Base-by-base conservation (phyloP, 495 filamentous ascomycete species). In the Neurospora hispaniola region DNA sequence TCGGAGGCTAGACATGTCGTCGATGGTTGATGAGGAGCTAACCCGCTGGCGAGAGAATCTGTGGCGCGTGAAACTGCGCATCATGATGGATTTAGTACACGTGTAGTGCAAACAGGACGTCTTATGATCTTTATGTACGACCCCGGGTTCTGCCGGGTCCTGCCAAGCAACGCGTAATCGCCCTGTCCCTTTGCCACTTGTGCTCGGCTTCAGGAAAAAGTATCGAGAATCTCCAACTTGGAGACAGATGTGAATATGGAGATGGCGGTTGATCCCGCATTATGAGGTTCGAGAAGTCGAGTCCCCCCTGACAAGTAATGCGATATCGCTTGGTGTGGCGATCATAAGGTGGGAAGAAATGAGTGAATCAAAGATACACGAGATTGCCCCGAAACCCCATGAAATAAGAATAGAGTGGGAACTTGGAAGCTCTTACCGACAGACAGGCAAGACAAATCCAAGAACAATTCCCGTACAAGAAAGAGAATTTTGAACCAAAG, bases 61-160 rank as follows among this genome's bases (percentile, higher is more conserved):
- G 3, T 76, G 75, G 72, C 44, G 41, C 23, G 72, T 76, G 20
- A 75, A 74, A 74, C 76, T 77, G 74, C 76, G 74, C 75, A 80
- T 80, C 70, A 40, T 75, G 70, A 69, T 73, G 41, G 69, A 69
- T 38, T 42, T 42, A 73, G 74, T 71, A 38, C 35, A 38, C 35
- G 35, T 38, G 35, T 38, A 38, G 35, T 38, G 35, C 6, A 72
- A 72, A 72, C 5, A n/a, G 41, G 35, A 70, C n/a, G 14, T 69
- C 39, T 43, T 23, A 39, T 42, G 41, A 38, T 23, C 42, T 73
- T 48, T 71, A 27, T 40, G 69, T 38, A 27, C 12, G 54, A 3
- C 18, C 7, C 27, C 31, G 8, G 18, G 20, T 71, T 16, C 31
- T 71, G 70, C 35, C 27, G 44, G 42, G 66, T 70, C 35, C 27